Evolutionary conservation across 2,329 filamentous ascomycete species (phyloP), one percentile per base, ranked within the genome.

Genomic region (Pochonia chlamydosporia): DNA sequence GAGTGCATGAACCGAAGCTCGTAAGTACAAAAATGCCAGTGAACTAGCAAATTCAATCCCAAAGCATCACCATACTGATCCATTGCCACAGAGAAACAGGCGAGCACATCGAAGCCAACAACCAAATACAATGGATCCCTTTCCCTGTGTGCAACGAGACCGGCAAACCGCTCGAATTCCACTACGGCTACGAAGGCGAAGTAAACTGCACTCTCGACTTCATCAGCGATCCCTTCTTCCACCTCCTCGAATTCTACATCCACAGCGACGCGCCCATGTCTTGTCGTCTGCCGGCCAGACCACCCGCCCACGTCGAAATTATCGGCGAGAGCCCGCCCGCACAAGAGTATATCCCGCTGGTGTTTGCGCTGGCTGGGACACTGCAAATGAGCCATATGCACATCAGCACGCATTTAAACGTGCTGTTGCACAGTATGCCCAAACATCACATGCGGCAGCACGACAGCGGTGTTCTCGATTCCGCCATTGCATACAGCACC

Each of bases 221-320:
- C 68, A 76, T 92, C 58, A 76, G 79, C 59, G 88, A 92, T 63
- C 79, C 85, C 35, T 85, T 91, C 75, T 93, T 89, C 75, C 88
- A 93, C 69, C 79, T 92, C 44, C 84, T 92, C 71, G 88, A 97
- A 71, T 97, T 96, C 77, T 97, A 97, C 76, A 85, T 97, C 65
- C 93, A 97, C 76, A 90, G 87, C 72, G 93, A 99, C 69, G 91
- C 90, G 16, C 93, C 93, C 9, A 76, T 97, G 43, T 84, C 89
- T 46, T 99, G 93, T 68, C 91, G 93, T 44, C 81, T 97, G 13
- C 89, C 92, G 24, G 81, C 89, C 0, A 83, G 85, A 7, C 92
- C 92, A 0, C 63, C 76, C 11, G 68, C 71, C 7, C 73, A 79
- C 53, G 66, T 80, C 54, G 73, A 80, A 59, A 67, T 75, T 28